Conservation (phyloP, 192 early-diverging fungal species). For the Podila epigama region DNA sequence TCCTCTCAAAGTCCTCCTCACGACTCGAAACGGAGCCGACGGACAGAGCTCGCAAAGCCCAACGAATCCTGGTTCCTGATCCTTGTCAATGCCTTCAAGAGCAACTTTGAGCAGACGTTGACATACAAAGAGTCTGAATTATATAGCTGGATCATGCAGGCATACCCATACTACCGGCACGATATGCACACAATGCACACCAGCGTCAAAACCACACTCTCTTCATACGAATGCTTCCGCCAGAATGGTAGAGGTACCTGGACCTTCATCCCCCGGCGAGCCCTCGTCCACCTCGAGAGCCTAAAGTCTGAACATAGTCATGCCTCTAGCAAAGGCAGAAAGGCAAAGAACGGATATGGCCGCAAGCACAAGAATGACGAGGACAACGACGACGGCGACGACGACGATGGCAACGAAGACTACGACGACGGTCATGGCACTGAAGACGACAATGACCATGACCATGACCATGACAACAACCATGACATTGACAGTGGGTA, state of each 20-base stretch:
- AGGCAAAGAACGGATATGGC: slow-evolving; percentile 23
- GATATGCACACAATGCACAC: slow-evolving; percentile 50
- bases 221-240: slow-evolving; percentile 48
- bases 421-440: slow-evolving; percentile 2
- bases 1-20: slow-evolving; percentile 13
- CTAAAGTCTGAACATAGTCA: slow-evolving; percentile 41
- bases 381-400: background rate
- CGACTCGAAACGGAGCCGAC: slow-evolving; percentile 11
- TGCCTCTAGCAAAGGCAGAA: slow-evolving; percentile 7
- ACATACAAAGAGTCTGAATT: slow-evolving; percentile 52
- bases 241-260: slow-evolving; percentile 46
- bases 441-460: background rate
- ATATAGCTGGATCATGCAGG: slow-evolving; percentile 50
- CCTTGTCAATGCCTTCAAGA: slow-evolving; percentile 53
- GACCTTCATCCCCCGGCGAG: slow-evolving; percentile 39
- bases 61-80: slow-evolving; percentile 53
- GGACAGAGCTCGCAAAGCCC: slow-evolving; percentile 34
- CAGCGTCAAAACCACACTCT: slow-evolving; percentile 47
- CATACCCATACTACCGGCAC: slow-evolving; percentile 51
- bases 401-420: slow-evolving; percentile 26
- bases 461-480: background rate
- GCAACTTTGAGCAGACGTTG: slow-evolving; percentile 53
- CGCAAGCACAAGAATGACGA: too few species aligned
- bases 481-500: background rate
- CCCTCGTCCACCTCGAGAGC: slow-evolving; percentile 34